Conservation (phyloP, 2,329 filamentous ascomycete genomes). For the Trichoderma asperellum region DNA sequence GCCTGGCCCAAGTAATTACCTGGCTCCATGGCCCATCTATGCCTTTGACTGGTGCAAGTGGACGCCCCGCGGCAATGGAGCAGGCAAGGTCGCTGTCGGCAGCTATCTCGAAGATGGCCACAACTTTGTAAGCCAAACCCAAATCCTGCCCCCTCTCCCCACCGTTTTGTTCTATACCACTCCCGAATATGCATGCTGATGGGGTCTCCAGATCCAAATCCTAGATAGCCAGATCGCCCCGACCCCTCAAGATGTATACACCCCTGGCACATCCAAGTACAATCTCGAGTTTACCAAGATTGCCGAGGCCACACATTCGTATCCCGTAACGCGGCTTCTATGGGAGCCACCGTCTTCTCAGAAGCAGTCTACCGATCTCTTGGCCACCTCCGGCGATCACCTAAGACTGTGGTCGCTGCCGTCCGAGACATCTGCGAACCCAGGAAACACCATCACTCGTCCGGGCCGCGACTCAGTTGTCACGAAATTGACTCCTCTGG, state of each 20-base stretch:
- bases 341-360: conserved; percentile 96
- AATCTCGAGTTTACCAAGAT: conserved; percentile 89
- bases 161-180: neutral
- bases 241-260: conserved; percentile 69
- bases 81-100: conserved; percentile 90
- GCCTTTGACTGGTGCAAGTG: conserved; percentile 99
- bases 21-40: conserved; percentile 94
- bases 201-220: conserved; percentile 81
- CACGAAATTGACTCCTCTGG: conserved; percentile 87
- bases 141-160: neutral
- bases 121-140: conserved; percentile 74
- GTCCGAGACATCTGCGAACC: conserved; percentile 59
- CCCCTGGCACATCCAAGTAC: conserved; percentile 71
- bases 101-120: conserved; percentile 98
- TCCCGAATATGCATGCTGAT: neutral
- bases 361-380: conserved; percentile 91
- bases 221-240: conserved; percentile 81
- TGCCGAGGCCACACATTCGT: conserved; percentile 96
- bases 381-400: conserved; percentile 95
- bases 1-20: conserved; percentile 83
- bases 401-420: conserved; percentile 92
- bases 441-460: conserved; percentile 70
- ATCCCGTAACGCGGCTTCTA: conserved; percentile 90
- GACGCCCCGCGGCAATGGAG: conserved; percentile 77
- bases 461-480: conserved; percentile 60